Evolutionary conservation across 495 filamentous ascomycete genomes (phyloP), one percentile per base, ranked within the genome.

Genomic region (Lasiosphaeriaceae sp.): DNA sequence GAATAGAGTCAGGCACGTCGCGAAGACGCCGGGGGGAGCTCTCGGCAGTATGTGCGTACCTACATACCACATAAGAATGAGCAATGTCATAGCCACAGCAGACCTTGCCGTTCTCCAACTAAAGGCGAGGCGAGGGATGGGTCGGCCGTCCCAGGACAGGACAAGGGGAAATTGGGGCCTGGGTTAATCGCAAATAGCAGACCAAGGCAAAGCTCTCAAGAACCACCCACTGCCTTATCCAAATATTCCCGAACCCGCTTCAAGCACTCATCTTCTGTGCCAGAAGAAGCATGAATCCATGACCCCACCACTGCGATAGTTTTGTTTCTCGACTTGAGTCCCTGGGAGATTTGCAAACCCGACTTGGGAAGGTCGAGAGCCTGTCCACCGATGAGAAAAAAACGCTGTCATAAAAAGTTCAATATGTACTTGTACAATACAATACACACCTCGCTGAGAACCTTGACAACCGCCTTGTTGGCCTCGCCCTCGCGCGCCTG

Each of bases 401-500:
- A 12, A 53, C 24, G 12, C 5, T 16, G 37, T 14, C 39, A n/a
- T n/a, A n/a, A n/a, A n/a, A n/a, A n/a, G n/a, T n/a, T n/a, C n/a
- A n/a, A n/a, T n/a, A n/a, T n/a, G n/a, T n/a, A n/a, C n/a, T n/a
- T n/a, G n/a, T n/a, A n/a, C n/a, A 8, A 26, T 50, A 19, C 8
- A 22, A 56, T 35, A 44, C 71, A 53, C 65, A 88, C 85, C 74
- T 84, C 74, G 54, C 86, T 85, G 39, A 90, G 70, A 6, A 88
- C 68, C 52, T 82, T 76, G 56, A 83, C 74, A 8, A 88, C 84
- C 14, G 86, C 84, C 53, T 77, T 75, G 60, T 90, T 90, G 3
- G 86, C 83, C 66, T 86, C 83, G 2, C 86, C 85, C 21, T 88
- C 83, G 35, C 80, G 74, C 11, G 86, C 80, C 47, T 77, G 83